phyloP scores from a whole-genome alignment of 306 rosid species.

The Rosa multiflora region DNA sequence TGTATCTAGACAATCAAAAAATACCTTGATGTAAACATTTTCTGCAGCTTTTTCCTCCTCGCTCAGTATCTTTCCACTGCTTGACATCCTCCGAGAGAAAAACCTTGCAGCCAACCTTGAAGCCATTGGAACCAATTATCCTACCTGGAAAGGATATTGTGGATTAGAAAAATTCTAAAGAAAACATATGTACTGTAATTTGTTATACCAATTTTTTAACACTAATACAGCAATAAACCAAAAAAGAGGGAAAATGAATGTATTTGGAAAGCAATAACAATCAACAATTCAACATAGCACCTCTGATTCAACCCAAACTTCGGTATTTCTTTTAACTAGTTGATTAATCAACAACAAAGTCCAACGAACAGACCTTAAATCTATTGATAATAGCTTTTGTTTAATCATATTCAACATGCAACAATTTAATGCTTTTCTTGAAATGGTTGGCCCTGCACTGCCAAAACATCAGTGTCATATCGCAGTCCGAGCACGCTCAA shows the following conservation, averaged over 20 bases:
- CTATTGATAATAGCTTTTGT: background rate
- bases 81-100: slow-evolving; percentile 64
- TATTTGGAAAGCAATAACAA: background rate
- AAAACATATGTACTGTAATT: background rate
- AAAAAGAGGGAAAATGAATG: background rate
- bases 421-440: background rate
- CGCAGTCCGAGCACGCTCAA: background rate
- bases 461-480: background rate
- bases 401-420: background rate
- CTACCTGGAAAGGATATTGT: slow-evolving; percentile 22
- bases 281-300: background rate
- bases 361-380: background rate
- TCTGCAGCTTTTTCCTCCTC: slow-evolving; percentile 92
- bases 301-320: background rate
- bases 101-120: slow-evolving; percentile 55
- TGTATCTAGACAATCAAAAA: background rate
- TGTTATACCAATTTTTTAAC: background rate
- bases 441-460: background rate
- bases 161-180: background rate
- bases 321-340: background rate
- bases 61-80: slow-evolving; percentile 66
- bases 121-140: slow-evolving; percentile 51
- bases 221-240: background rate
- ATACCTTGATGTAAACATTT: slow-evolving; percentile 74
- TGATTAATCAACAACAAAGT: background rate